Percentiles rank a stretch among this genome's conserved stretches.
phyloP scores from a whole-genome alignment of 1,139 yeast genomes.

The Taphrina populina region DNA sequence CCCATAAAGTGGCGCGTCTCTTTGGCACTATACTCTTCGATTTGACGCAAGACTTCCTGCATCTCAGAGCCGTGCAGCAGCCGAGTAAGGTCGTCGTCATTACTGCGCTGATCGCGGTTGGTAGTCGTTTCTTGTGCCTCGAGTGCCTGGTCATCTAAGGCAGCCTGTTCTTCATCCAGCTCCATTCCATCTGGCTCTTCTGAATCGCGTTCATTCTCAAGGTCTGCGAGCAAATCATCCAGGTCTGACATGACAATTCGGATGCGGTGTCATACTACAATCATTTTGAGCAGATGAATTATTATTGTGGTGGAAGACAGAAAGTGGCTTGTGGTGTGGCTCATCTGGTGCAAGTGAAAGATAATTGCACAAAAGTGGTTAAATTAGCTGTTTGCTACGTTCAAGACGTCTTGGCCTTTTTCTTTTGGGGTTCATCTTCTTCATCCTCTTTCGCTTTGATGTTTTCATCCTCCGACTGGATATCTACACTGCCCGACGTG shows the following conservation, averaged over 20 bases:
- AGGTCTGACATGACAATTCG: conserved; percentile 43
- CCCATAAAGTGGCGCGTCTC: conserved; percentile 36
- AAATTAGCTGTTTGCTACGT: neutral
- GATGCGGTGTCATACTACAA: neutral
- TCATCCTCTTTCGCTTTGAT: conserved; percentile 40
- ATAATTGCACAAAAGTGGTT: neutral
- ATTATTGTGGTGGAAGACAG: neutral
- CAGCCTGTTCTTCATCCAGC: conserved; percentile 16
- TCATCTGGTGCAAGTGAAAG: neutral
- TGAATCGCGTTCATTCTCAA: conserved; percentile 39
- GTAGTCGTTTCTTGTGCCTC: neutral
- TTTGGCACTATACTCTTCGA: conserved; percentile 39
- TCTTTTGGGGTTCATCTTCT: conserved; percentile 41
- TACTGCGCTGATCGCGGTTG: conserved; percentile 34
- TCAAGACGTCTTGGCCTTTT: conserved; percentile 34
- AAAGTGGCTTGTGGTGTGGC: neutral
- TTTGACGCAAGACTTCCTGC: conserved; percentile 35
- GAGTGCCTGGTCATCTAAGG: neutral
- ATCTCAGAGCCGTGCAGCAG: conserved; percentile 41
- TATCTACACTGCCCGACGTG: conserved; percentile 38
- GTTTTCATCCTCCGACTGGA: conserved; percentile 39
- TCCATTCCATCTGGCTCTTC: conserved; percentile 8
- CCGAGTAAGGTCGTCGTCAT: conserved; percentile 41
- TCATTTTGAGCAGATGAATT: neutral
- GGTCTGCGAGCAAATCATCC: conserved; percentile 48